These are phyloP conservation scores for Colletotrichum sp. DNA, from an alignment of 2,329 filamentous ascomycete species.

Conservation along the genomic window DNA sequence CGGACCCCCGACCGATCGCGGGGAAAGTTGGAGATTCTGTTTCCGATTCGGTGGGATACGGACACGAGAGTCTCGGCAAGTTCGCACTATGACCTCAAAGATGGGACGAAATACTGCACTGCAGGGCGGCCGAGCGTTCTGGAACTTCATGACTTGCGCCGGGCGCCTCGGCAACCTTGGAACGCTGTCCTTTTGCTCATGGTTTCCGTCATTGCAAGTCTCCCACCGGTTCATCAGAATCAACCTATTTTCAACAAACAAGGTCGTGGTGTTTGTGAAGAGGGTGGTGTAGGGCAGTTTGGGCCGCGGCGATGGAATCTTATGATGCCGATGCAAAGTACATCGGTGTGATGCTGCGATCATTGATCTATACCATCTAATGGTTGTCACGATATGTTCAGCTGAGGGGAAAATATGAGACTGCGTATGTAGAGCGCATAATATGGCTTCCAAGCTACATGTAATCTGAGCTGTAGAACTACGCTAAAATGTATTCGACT, in stretches of 20 bases:
- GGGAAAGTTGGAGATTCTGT: not conserved
- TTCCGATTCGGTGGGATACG: not conserved
- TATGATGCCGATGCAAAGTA: not conserved
- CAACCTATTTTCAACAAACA: not conserved
- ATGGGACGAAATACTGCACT: not conserved
- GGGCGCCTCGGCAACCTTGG: too few relatives aligned
- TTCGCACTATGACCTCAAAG: not conserved
- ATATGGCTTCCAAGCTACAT: accelerated
- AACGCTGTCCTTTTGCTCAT: not conserved
- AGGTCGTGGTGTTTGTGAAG: not conserved
- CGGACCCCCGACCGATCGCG: not conserved
- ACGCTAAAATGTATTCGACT: accelerated
- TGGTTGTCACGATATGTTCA: not conserved
- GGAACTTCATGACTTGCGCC: not conserved
- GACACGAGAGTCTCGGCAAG: not conserved
- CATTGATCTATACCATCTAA: not conserved
- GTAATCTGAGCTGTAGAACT: accelerated
- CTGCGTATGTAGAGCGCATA: not conserved
- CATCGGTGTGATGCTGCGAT: not conserved
- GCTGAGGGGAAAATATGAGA: not conserved
- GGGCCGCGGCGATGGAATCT: not conserved
- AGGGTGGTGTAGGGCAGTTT: not conserved
- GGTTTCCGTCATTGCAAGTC: not conserved
- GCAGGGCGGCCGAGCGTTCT: not conserved
- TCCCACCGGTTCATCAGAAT: not conserved